Percentiles rank a stretch among this genome's conserved stretches.
Evolutionary conservation across 192 early-diverging fungal genomes (phyloP).

Genomic region (Linnemannia elongata): DNA sequence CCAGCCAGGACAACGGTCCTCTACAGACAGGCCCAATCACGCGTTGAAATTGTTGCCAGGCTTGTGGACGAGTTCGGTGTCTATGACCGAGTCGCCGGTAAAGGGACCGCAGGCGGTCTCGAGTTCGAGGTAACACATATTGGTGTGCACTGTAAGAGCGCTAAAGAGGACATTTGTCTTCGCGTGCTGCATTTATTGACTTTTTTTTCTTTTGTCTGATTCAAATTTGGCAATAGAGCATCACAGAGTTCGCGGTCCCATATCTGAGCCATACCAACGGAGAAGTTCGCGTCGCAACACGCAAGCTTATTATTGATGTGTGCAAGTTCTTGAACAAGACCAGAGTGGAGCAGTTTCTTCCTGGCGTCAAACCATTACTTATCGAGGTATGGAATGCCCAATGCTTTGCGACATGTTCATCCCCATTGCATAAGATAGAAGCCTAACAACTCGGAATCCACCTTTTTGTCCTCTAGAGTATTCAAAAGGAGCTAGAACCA

Average conservation of each 20-base stretch:
- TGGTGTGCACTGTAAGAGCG: not conserved
- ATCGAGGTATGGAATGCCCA: conserved; percentile 37
- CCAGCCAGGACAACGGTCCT: conserved; percentile 56
- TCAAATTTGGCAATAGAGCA: conserved; percentile 32
- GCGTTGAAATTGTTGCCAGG: conserved; percentile 66
- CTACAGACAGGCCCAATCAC: conserved; percentile 65
- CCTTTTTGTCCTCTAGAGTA: conserved; percentile 22
- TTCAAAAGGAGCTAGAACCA: conserved; percentile 46
- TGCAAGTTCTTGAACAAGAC: conserved; percentile 53
- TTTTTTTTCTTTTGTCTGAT: not conserved
- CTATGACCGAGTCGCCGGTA: conserved; percentile 41
- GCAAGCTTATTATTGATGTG: conserved; percentile 66
- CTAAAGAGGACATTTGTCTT: not conserved
- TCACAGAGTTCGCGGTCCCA: conserved; percentile 68
- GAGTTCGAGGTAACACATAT: conserved; percentile 58
- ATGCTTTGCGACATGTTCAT: not conserved
- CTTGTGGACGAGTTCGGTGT: conserved; percentile 64
- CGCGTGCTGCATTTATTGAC: not conserved
- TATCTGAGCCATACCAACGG: conserved; percentile 71
- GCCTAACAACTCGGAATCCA: not conserved
- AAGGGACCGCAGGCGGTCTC: conserved; percentile 57
- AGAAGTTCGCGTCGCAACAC: conserved; percentile 72
- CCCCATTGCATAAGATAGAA: no score
- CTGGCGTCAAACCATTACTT: conserved; percentile 50
- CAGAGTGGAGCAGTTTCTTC: conserved; percentile 53